Evolutionary conservation across 2,329 filamentous ascomycete genomes (phyloP), one percentile per base, ranked within the genome.

Genomic region (Dryadomyces quercivorus): DNA sequence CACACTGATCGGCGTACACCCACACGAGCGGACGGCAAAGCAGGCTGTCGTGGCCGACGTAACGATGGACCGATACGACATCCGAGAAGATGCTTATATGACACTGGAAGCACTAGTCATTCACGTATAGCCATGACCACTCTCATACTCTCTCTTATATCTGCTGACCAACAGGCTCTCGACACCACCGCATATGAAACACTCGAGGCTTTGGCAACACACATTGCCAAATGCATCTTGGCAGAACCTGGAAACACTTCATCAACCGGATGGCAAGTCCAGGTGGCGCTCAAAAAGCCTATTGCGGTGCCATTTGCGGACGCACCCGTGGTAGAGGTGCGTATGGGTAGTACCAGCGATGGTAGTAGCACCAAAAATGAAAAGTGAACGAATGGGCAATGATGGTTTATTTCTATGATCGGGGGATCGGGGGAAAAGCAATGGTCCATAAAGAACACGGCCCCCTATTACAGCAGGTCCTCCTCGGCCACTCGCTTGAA

Each of bases 291-390:
- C 52, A 81, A 83, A 67, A 90, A 90, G 69, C 86, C 86, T 2
- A 81, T 84, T 13, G 86, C 86, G 0, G 82, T 90, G 20, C 77
- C 81, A 0, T 79, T 85, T 61, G 86, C 86, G 2, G 85, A 88
- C 59, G 83, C 81, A 12, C 84, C 86, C 0, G 74, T 76, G 5
- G 81, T 90, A 6, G 84, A 88, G 65, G 73, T 84, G 50, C 61
- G 55, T 13, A 54, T 59, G 66, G 34, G 61, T 12, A 18, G 26
- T 10, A 22, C 31, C 49, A 21, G 16, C 26, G 16, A 16, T 21
- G n/a, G 46, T 6, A 18, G 16, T 21, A 22, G 31, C 20, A 36
- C 15, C 63, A 62, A 31, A 31, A 31, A 8, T 31, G 26, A 8
- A 31, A 31, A 31, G 26, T 31, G 26, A 31, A 31, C 26, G 8